Evolutionary conservation across 371 early-diverging fungal genomes (phyloP), one percentile per base, ranked within the genome.

Genomic region (Mucor indicus): DNA sequence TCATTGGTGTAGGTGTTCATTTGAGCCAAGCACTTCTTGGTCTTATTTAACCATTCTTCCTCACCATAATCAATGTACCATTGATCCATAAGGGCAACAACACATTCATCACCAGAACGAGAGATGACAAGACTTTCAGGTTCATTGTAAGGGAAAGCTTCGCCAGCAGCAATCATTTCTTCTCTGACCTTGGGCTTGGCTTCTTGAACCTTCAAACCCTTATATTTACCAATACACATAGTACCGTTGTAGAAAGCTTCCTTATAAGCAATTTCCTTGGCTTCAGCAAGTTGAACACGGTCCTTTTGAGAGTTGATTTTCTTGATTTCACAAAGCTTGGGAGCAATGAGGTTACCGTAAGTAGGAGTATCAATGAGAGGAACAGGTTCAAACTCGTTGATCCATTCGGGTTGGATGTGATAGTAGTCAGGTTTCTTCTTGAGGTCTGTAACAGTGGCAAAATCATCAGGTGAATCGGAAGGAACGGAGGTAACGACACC

Each of bases 61-160:
- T 99, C 97, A 51, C 96, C 96, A 63, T 99, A 99, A 79, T 98
- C 92, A 67, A 99, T 77, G 80, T 97, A 99, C 99, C 99, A 99
- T 78, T 99, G 99, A 63, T 98, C 98, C 63, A 93, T 86, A 55
- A 98, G 76, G 21, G 96, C 91, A 45, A 99, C 99, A 40, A 99
- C 93, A 74, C 99, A 99, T 63, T 94, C 96, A 55, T 98, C 98
- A 36, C 97, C 99, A 56, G 93, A 92, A 53, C 99, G 91, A 48
- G 92, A 92, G 62, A 98, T 91, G 50, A 99, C 95, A 40, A 88
- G 79, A 48, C 85, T 83, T 59, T 98, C 99, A 23, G 99, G 99
- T 76, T 99, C 98, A 54, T 89, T 93, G 74, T 97, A 98, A 19
- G 83, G 79, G 57, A 97, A 91, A 23, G 87, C 99, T 17, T 81